A percentile compares a stretch with the other conserved stretches of the same genome.
Evolutionary conservation across 345 rosid species (phyloP).

Genomic region (Mangifera indica): DNA sequence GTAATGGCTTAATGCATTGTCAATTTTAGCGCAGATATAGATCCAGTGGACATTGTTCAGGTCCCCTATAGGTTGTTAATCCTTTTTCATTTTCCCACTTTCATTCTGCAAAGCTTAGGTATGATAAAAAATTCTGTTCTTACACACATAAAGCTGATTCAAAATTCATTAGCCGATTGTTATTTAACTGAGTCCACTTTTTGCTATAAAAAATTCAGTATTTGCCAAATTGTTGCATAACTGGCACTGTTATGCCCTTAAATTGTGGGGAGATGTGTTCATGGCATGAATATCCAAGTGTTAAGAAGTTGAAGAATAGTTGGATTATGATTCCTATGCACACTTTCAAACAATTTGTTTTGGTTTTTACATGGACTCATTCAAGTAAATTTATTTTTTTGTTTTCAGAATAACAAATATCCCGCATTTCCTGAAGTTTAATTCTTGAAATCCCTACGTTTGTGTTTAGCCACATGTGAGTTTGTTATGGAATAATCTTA

Average conservation of each 20-base stretch:
- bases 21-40: conserved; percentile 21
- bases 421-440: conserved; percentile 1
- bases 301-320: not conserved
- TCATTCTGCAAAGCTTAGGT: conserved; percentile 22
- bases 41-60: conserved; percentile 32
- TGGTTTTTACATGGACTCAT: not conserved
- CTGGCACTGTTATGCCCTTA: not conserved
- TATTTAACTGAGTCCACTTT: not conserved
- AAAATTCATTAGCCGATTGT: conserved; percentile 5
- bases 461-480: not conserved
- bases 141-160: conserved; percentile 10
- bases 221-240: not conserved
- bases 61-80: conserved; percentile 30
- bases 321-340: not conserved
- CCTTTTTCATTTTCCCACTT: conserved; percentile 1
- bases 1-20: conserved; percentile 22
- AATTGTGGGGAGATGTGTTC: no score
- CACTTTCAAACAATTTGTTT: not conserved
- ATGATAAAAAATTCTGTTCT: conserved; percentile 3
- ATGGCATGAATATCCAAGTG: not conserved
- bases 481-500: not conserved
- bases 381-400: no score
- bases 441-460: no score
- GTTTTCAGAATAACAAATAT: not conserved
- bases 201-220: not conserved